Percentiles rank a stretch among this genome's conserved stretches.
Conservation (phyloP, 2,329 filamentous ascomycete species). For the Cladosporium phlei region DNA sequence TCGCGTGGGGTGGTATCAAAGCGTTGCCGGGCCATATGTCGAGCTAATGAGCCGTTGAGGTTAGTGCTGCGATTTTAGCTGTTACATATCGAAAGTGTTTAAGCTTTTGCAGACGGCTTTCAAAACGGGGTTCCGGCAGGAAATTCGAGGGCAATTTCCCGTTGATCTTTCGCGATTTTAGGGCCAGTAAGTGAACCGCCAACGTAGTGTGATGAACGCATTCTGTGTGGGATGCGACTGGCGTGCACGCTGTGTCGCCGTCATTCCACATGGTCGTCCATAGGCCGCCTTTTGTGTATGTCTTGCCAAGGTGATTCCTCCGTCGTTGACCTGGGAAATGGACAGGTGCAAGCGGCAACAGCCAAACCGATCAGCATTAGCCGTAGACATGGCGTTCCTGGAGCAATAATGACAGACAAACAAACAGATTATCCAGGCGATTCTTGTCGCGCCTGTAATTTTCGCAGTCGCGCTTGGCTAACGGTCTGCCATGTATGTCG, state of each 20-base stretch:
- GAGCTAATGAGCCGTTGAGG: slow-evolving; percentile 13
- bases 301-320: slow-evolving; percentile 6
- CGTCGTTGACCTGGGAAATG: background rate
- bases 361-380: background rate
- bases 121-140: background rate
- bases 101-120: slow-evolving; percentile 2
- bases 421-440: background rate
- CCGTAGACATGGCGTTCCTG: background rate
- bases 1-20: slow-evolving; percentile 3
- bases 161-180: slow-evolving; percentile 4
- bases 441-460: background rate
- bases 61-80: background rate
- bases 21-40: slow-evolving; percentile 8
- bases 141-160: slow-evolving; percentile 12
- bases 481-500: background rate
- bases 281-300: background rate
- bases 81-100: slow-evolving; percentile 9
- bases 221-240: no score
- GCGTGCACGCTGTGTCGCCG: background rate
- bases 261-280: background rate
- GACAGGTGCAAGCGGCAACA: background rate
- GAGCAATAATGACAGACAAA: background rate
- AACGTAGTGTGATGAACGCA: slow-evolving; percentile 7
- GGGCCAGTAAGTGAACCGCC: background rate
- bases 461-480: background rate